A percentile compares a stretch with the other conserved stretches of the same genome.
Evolutionary conservation across 2,329 filamentous ascomycete species (phyloP).

Genomic region (Leptographium galeiforme): DNA sequence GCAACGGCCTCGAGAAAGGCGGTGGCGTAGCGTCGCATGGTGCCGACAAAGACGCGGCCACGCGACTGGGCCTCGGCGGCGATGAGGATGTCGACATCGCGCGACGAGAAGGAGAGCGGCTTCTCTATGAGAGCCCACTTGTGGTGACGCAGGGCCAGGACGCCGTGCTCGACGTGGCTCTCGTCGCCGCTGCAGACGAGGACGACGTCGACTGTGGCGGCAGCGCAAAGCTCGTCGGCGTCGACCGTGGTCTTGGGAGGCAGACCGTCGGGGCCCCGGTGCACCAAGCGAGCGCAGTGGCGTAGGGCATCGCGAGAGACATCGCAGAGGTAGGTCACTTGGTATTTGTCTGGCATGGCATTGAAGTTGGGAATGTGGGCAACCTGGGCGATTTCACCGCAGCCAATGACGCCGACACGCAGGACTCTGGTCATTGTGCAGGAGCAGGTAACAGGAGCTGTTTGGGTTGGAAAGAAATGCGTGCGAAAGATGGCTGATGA

Average conservation of each 20-base stretch:
- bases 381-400: conserved; percentile 36
- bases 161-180: conserved; percentile 37
- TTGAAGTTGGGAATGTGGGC: conserved; percentile 38
- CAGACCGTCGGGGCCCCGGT: background rate
- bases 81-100: conserved; percentile 31
- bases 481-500: no score
- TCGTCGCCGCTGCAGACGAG: conserved; percentile 39
- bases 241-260: conserved; percentile 20
- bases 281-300: conserved; percentile 15
- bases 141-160: conserved; percentile 35
- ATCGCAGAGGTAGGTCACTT: conserved; percentile 36
- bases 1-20: conserved; percentile 28
- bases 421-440: conserved; percentile 5
- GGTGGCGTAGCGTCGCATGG: background rate
- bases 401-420: conserved; percentile 29
- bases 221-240: conserved; percentile 27
- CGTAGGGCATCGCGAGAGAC: conserved; percentile 23
- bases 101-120: conserved; percentile 36
- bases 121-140: conserved; percentile 50
- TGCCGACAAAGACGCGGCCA: conserved; percentile 16
- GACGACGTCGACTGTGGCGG: conserved; percentile 35
- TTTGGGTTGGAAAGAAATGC: no score
- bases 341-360: conserved; percentile 29
- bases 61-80: conserved; percentile 30
- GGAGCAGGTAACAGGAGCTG: no score